phyloP scores from a whole-genome alignment of 768 basidiomycete species.

The Tephrocybe sp. region DNA sequence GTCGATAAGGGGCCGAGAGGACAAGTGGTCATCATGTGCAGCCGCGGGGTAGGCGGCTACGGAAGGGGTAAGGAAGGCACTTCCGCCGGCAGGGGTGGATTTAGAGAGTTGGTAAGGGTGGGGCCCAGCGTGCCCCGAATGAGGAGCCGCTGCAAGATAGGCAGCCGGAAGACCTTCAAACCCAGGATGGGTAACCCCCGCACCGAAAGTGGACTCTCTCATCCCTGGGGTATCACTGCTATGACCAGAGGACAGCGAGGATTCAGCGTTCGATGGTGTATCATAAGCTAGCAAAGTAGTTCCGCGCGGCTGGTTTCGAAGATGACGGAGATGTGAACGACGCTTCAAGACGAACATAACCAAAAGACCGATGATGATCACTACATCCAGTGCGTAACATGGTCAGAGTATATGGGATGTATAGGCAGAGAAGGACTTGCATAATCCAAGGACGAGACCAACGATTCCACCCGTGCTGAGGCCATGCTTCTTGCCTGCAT shows the following conservation, averaged over 20 bases:
- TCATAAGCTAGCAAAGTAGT: neutral
- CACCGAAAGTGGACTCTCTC: constrained; percentile 5
- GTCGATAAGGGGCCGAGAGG: neutral
- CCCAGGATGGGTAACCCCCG: neutral
- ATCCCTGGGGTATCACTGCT: constrained; percentile 3
- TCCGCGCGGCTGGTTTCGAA: constrained; percentile 17
- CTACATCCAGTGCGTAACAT: neutral
- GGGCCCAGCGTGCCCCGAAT: too few species aligned
- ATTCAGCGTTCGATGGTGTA: constrained; percentile 3
- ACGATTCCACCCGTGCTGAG: constrained; percentile 19
- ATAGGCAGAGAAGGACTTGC: constrained; percentile 7
- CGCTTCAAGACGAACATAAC: constrained; percentile 14
- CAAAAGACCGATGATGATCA: constrained; percentile 6
- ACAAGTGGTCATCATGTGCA: neutral
- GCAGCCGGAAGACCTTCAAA: constrained; percentile 5
- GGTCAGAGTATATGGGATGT: neutral
- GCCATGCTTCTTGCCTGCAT: constrained; percentile 8
- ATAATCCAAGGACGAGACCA: constrained; percentile 18
- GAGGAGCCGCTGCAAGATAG: constrained; percentile 1
- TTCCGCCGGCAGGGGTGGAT: constrained; percentile 3
- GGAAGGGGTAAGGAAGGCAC: neutral
- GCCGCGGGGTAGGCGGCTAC: neutral
- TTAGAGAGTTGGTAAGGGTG: constrained; percentile 8
- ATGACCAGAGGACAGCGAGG: neutral
- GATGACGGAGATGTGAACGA: constrained; percentile 8